Percentiles rank a stretch among this genome's conserved stretches.
Evolutionary conservation across 805 yeast genomes (phyloP).

Genomic region (Ogataea trehalophila): DNA sequence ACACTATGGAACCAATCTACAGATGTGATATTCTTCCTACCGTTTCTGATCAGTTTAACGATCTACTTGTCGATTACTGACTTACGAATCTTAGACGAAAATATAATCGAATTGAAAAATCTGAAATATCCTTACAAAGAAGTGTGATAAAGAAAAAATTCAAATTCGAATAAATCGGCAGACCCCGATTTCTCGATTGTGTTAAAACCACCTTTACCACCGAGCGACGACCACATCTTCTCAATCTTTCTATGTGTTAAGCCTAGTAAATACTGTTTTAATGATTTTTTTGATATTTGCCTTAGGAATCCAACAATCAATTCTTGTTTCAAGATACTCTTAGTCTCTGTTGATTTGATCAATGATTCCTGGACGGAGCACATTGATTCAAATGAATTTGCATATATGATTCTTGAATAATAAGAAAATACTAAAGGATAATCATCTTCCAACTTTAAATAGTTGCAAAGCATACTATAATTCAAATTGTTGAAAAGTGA

Average conservation of each 20-base stretch:
- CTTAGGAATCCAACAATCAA: constrained; percentile 23
- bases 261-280: constrained; percentile 6
- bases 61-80: constrained; percentile 17
- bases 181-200: not conserved
- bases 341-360: constrained; percentile 13
- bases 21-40: constrained; percentile 25
- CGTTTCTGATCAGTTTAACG: constrained; percentile 18
- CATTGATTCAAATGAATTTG: constrained; percentile 11
- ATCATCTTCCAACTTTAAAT: constrained; percentile 17
- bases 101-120: constrained; percentile 18
- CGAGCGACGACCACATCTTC: not conserved
- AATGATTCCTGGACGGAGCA: constrained; percentile 15
- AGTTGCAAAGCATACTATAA: constrained; percentile 21
- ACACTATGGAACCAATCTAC: constrained; percentile 7
- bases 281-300: constrained; percentile 12
- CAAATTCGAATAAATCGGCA: constrained; percentile 5
- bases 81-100: constrained; percentile 13
- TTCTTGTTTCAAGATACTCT: constrained; percentile 15
- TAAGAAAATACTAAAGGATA: constrained; percentile 29
- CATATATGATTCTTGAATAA: constrained; percentile 18
- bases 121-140: constrained; percentile 28
- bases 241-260: constrained; percentile 2
- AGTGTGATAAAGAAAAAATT: constrained; percentile 24
- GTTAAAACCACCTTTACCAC: too few relatives aligned
- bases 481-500: constrained; percentile 21